Percentiles rank a stretch among this genome's conserved stretches.
Evolutionary conservation across 2,329 filamentous ascomycete genomes (phyloP).

Genomic region (Akanthomyces lecanii): DNA sequence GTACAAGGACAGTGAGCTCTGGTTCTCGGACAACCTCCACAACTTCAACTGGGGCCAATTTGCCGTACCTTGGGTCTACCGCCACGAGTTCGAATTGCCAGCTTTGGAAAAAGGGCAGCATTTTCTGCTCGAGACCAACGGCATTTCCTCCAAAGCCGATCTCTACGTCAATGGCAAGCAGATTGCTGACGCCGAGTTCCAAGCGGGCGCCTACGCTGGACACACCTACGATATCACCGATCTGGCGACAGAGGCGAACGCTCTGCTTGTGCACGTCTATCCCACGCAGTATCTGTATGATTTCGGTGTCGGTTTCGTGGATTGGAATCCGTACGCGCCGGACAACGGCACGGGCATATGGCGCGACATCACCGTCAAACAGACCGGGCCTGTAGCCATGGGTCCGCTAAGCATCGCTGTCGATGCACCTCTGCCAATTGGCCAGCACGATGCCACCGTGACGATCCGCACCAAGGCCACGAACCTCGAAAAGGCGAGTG

Average conservation of each 20-base stretch:
- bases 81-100: constrained; percentile 46
- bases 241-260: constrained; percentile 40
- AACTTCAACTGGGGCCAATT: constrained; percentile 45
- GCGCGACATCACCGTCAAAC: constrained; percentile 52
- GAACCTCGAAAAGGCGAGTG: constrained; percentile 37
- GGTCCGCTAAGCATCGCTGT: constrained; percentile 43
- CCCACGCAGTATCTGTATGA: constrained; percentile 58
- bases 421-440: constrained; percentile 30
- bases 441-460: constrained; percentile 27
- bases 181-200: constrained; percentile 43
- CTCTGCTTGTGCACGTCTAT: constrained; percentile 49
- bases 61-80: constrained; percentile 54
- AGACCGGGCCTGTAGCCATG: constrained; percentile 48
- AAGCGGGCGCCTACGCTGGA: constrained; percentile 55
- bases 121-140: constrained; percentile 53
- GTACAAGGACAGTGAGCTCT: constrained; percentile 50
- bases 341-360: constrained; percentile 62
- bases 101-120: constrained; percentile 32
- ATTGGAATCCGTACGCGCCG: constrained; percentile 59
- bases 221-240: constrained; percentile 51
- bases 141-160: constrained; percentile 57
- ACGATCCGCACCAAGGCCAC: constrained; percentile 35
- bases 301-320: constrained; percentile 55
- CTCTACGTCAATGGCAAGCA: constrained; percentile 55
- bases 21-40: constrained; percentile 48